A percentile compares a stretch with the other conserved stretches of the same genome.
Conservation (phyloP, 495 filamentous ascomycete species). For the Penicillium longicatenatum region DNA sequence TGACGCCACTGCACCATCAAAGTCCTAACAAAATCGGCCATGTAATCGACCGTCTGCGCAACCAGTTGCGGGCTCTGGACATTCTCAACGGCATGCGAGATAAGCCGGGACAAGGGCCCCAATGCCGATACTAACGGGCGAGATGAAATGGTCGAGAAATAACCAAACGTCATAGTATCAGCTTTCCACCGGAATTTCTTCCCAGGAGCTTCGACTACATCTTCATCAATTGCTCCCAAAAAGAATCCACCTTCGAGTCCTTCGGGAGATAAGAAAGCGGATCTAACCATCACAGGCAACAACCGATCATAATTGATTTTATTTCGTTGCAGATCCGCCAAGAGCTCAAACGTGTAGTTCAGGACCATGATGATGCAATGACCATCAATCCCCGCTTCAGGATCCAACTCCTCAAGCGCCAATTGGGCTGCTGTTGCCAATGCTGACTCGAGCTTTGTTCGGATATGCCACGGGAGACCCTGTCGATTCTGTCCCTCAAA, state of each 20-base stretch:
- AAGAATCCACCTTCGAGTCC: conserved; percentile 86
- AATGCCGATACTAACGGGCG: conserved; percentile 77
- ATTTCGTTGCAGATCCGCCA: conserved; percentile 58
- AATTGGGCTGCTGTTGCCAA: conserved; percentile 79
- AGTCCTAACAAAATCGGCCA: conserved; percentile 69
- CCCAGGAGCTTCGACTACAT: conserved; percentile 62
- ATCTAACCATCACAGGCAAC: conserved; percentile 67
- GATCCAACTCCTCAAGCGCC: conserved; percentile 59
- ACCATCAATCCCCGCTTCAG: conserved; percentile 56
- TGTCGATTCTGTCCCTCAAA: conserved; percentile 69
- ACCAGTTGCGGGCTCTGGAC: conserved; percentile 61
- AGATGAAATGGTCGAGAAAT: conserved; percentile 55
- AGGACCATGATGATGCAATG: conserved; percentile 70
- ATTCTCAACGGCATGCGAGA: conserved; percentile 71
- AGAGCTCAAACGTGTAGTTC: conserved; percentile 74
- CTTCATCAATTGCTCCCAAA: conserved; percentile 72
- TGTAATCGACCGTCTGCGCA: conserved; percentile 66
- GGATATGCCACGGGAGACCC: conserved; percentile 61
- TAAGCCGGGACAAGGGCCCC: conserved; percentile 75
- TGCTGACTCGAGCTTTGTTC: conserved; percentile 73
- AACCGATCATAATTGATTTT: conserved; percentile 76
- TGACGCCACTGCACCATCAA: conserved; percentile 81
- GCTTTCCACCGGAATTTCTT: conserved; percentile 73
- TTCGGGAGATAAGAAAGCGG: conserved; percentile 67
- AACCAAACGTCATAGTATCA: conserved; percentile 58